Percentiles rank a stretch among this genome's conserved stretches.
phyloP scores from a whole-genome alignment of 2,329 filamentous ascomycete genomes.

The Pseudocercospora cruenta region DNA sequence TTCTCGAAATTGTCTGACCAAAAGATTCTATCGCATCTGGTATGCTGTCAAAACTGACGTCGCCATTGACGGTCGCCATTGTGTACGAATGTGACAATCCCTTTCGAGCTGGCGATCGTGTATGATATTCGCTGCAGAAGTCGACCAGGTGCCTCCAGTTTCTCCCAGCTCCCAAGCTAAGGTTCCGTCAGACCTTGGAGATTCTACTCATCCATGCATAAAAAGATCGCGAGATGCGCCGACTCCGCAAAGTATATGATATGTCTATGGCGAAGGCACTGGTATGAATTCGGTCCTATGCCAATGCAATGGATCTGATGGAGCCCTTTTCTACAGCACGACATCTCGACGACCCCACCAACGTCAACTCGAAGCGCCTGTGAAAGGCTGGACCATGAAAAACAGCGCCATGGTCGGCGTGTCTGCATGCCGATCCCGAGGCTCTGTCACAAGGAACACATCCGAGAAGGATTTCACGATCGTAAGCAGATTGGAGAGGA shows the following conservation, averaged over 20 bases:
- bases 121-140: background rate
- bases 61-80: conserved; percentile 37
- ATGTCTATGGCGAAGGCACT: background rate
- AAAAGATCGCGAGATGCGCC: conserved; percentile 3
- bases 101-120: background rate
- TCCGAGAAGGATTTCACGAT: background rate
- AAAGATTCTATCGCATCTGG: conserved; percentile 51
- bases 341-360: background rate
- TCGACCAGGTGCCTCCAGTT: background rate
- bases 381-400: conserved; percentile 3
- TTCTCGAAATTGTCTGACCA: conserved; percentile 35
- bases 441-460: conserved; percentile 1
- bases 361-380: background rate
- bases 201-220: conserved; percentile 9
- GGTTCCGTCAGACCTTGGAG: conserved; percentile 14
- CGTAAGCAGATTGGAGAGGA: background rate
- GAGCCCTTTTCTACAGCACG: background rate
- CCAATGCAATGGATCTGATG: background rate
- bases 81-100: background rate
- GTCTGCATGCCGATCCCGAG: conserved; percentile 5
- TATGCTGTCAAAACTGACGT: conserved; percentile 49
- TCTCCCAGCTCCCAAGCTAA: conserved; percentile 1
- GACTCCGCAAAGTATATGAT: conserved; percentile 11
- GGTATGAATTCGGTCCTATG: background rate
- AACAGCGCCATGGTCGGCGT: background rate